phyloP scores from a whole-genome alignment of 306 rosid species.

The Quercus bicolor region DNA sequence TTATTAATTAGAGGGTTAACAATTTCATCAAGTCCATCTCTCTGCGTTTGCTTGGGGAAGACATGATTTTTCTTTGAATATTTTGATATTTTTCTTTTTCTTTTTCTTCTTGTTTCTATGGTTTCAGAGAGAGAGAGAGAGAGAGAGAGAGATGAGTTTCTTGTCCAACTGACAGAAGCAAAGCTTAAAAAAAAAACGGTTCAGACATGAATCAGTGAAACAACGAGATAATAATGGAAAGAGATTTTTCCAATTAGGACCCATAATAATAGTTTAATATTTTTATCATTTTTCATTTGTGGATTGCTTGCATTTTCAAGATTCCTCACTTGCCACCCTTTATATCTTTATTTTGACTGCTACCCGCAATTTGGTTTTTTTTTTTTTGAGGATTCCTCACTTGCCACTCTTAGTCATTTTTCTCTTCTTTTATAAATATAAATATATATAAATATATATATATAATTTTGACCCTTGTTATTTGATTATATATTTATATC shows the following conservation, averaged over 20 bases:
- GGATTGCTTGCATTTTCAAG: constrained; percentile 18
- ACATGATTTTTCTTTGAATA: constrained; percentile 25
- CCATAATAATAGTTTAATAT: constrained; percentile 7
- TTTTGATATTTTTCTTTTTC: neutral
- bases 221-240: constrained; percentile 18
- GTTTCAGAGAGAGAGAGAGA: constrained; percentile 2
- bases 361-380: neutral
- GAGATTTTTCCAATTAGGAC: constrained; percentile 23
- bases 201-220: constrained; percentile 35
- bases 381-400: constrained; percentile 30
- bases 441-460: too few relatives aligned
- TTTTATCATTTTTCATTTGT: neutral
- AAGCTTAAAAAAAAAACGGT: neutral
- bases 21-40: constrained; percentile 68
- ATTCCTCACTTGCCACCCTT: constrained; percentile 24
- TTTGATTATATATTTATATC: neutral
- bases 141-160: constrained; percentile 8
- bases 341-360: neutral
- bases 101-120: neutral
- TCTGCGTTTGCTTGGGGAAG: constrained; percentile 65
- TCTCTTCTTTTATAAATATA: too few relatives aligned
- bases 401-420: neutral
- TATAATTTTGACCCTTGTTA: neutral
- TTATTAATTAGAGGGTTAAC: constrained; percentile 25
- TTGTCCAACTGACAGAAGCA: constrained; percentile 26